Percentiles rank a stretch among this genome's conserved stretches.
phyloP scores from a whole-genome alignment of 2,329 filamentous ascomycete genomes.

The Calonectria fujianensis region DNA sequence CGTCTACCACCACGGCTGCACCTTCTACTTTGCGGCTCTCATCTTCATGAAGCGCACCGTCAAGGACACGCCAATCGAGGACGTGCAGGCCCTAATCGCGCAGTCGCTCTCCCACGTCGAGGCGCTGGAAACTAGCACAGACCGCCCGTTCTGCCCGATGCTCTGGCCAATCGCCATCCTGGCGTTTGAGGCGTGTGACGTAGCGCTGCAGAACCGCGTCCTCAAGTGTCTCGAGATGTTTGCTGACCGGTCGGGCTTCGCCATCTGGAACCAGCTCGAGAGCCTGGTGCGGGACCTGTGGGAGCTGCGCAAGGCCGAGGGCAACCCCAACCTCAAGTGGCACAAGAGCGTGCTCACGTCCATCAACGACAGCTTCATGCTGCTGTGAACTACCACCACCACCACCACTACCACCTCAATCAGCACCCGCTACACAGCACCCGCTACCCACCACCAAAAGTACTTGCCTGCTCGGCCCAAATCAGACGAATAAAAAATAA shows the following conservation, averaged over 20 bases:
- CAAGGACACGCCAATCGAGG: slow-evolving; percentile 46
- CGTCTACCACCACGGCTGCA: slow-evolving; percentile 52
- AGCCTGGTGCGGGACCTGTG: slow-evolving; percentile 48
- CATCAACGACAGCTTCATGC: slow-evolving; percentile 51
- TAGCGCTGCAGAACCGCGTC: slow-evolving; percentile 48
- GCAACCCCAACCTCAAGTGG: slow-evolving; percentile 49
- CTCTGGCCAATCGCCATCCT: slow-evolving; percentile 52
- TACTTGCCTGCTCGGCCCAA: too few species aligned
- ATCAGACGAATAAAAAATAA: not conserved
- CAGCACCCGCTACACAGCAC: too few species aligned
- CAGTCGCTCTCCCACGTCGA: slow-evolving; percentile 51
- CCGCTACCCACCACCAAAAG: too few species aligned
- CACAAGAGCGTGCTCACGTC: slow-evolving; percentile 47
- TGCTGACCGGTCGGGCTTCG: slow-evolving; percentile 46
- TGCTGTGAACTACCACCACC: slow-evolving; percentile 35
- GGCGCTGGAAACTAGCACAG: slow-evolving; percentile 41
- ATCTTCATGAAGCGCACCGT: slow-evolving; percentile 54
- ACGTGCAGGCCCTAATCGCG: slow-evolving; percentile 51
- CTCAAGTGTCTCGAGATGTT: slow-evolving; percentile 45
- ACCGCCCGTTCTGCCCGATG: slow-evolving; percentile 50
- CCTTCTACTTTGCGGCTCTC: slow-evolving; percentile 51
- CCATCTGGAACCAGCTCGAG: slow-evolving; percentile 49
- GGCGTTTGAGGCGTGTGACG: slow-evolving; percentile 47
- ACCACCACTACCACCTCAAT: too few species aligned
- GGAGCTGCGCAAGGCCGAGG: slow-evolving; percentile 42